These are phyloP conservation scores for Citrus sinensis DNA, from an alignment of 345 rosid genomes.

Conservation along the genomic window DVS_A1.0 CM039161.1:8413501-8414000, in stretches of 20 bases:
- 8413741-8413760: not conserved
- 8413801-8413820: no score
- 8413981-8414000: no score
- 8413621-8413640: not conserved
- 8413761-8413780: not conserved
- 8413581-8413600: not conserved
- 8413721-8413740: not conserved
- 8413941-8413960: no score
- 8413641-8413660: conserved; percentile 2
- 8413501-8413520: not conserved
- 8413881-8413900: no score
- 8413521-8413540: not conserved
- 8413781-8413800: not conserved
- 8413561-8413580: not conserved
- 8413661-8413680: not conserved
- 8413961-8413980: no score
- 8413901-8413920: no score
- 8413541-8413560: not conserved
- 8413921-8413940: no score
- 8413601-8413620: not conserved
- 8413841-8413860: no score
- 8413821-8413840: no score
- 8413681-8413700: not conserved
- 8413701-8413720: not conserved
- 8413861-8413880: no score